Evolutionary conservation across 176 grass and related monocot genomes (phyloP).

Genomic region (Avena atlantica): DNA sequence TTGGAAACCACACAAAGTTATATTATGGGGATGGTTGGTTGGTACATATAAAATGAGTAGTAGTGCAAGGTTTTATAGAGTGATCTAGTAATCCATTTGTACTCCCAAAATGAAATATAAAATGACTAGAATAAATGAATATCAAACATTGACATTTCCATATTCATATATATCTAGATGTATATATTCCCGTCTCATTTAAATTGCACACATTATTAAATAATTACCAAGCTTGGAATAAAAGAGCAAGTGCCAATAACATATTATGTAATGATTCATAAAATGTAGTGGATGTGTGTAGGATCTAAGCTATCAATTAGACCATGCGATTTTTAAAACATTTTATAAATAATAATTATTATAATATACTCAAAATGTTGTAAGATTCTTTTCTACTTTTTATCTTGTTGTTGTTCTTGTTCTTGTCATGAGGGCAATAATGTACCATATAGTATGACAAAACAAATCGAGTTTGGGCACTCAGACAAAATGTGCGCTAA

Average conservation of each 20-base stretch:
- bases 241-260: neutral
- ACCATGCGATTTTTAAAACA: neutral
- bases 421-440: neutral
- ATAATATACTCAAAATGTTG: neutral
- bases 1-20: too few species aligned
- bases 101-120: too few species aligned
- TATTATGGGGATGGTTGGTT: too few species aligned
- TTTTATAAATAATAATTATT: neutral
- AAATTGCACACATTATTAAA: too few species aligned
- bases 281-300: neutral
- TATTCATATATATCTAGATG: neutral
- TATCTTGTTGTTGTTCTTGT: neutral
- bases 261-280: neutral
- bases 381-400: neutral
- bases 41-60: too few species aligned
- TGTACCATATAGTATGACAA: neutral
- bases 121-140: neutral
- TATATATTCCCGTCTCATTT: neutral
- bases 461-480: neutral
- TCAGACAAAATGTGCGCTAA: neutral
- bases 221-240: neutral
- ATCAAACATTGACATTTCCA: neutral
- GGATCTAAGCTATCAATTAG: neutral
- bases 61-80: too few species aligned
- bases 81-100: too few species aligned